Base-by-base conservation (phyloP, 164 flowering plant species). In the Chloranthus sessilifolius region DNA sequence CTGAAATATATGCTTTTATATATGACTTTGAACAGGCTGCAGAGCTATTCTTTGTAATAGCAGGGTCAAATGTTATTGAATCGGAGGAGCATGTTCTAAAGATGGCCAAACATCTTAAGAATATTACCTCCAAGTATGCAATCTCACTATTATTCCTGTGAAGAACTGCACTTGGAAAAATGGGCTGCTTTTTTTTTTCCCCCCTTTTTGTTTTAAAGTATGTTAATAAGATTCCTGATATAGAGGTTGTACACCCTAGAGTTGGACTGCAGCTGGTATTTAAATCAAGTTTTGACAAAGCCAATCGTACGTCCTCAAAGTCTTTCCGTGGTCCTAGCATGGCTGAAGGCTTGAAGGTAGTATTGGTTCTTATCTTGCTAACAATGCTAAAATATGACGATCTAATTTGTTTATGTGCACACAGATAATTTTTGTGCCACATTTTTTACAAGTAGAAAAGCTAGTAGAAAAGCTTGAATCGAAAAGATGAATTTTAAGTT, bases 1-100 rank as follows among this genome's bases (percentile, higher is more conserved):
- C n/a, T 41, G n/a, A 42, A 17, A 33, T 21, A 26, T 38, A 41
- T 17, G 55, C 4, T 31, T 58, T 25, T 39, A 11, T 7, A 36
- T 22, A 7, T 31, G 14, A 34, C 12, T 51, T 1, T 27, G 26
- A 38, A 36, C 74, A 92, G 95, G 70, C 65, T 1, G 80, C 97
- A 15, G 82, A 86, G 2, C 99, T 95, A 14, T 92, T 92, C 53
- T 92, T 92, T 75, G 17, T 92, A 55, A 52, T 88, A 39, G 99
- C 99, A 1, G 99, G 99, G 5, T 97, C 97, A 17, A 92, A 92
- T 77, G 99, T 92, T 64, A 89, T 92, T 49, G 97, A 92, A 74
- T 92, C 99, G 0, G 99, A 92, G 67, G 95, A 84, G 26, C 99
- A 92, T 55, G 58, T 89, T 53, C 34, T 88, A 14, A 57, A 67